phyloP scores from a whole-genome alignment of 805 yeast genomes.

The Teunomyces atbi region DNA sequence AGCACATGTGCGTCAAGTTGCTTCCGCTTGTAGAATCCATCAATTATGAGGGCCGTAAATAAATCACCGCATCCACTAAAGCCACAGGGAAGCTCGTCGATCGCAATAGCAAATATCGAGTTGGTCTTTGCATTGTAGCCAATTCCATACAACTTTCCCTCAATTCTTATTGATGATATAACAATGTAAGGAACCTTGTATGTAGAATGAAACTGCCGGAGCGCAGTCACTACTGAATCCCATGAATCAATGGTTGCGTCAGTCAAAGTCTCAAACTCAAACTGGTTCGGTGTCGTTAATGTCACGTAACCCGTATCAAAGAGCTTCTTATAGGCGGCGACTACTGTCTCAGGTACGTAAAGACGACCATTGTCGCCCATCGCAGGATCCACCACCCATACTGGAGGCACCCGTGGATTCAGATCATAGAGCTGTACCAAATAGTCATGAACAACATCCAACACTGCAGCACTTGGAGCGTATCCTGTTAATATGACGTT shows the following conservation, averaged over 20 bases:
- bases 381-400: constrained; percentile 85
- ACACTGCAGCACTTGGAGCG: constrained; percentile 58
- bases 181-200: constrained; percentile 54
- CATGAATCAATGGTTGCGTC: constrained; percentile 42
- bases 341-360: constrained; percentile 63
- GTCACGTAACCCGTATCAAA: constrained; percentile 43
- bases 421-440: constrained; percentile 32
- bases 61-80: constrained; percentile 79
- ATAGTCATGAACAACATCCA: constrained; percentile 46
- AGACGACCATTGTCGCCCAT: constrained; percentile 86
- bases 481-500: constrained; percentile 79
- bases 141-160: constrained; percentile 35
- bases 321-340: constrained; percentile 52
- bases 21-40: constrained; percentile 34
- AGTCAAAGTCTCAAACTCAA: constrained; percentile 64
- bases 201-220: constrained; percentile 39
- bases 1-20: constrained; percentile 14
- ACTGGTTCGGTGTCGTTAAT: constrained; percentile 70
- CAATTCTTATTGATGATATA: constrained; percentile 53
- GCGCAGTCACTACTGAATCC: constrained; percentile 34
- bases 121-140: constrained; percentile 26
- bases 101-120: constrained; percentile 34
- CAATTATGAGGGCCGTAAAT: constrained; percentile 60
- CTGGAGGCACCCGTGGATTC: constrained; percentile 17
- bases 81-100: constrained; percentile 52